Percentiles rank a stretch among this genome's conserved stretches.
Conservation (phyloP, 768 basidiomycete species). For the Serendipita vermifera region DNA sequence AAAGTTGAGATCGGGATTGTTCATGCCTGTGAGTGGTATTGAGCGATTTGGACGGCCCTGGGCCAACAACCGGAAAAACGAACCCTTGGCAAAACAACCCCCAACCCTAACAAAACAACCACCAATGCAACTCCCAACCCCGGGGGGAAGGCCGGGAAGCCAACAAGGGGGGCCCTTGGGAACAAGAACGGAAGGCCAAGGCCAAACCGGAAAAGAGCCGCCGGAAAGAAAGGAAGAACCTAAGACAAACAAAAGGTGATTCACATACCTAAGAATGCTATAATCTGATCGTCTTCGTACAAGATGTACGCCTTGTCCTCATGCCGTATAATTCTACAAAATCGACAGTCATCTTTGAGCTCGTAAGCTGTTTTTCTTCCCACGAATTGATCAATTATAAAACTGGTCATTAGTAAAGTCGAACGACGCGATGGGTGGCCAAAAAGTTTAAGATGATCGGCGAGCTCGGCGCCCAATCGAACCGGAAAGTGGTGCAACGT, state of each 20-base stretch:
- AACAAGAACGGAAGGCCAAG: slow-evolving; percentile 56
- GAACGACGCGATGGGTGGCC: neutral
- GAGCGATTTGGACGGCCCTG: too few relatives aligned
- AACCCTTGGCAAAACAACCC: too few relatives aligned
- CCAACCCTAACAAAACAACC: too few relatives aligned
- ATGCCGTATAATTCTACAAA: slow-evolving; percentile 50
- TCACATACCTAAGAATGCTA: slow-evolving; percentile 49
- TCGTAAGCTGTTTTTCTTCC: slow-evolving; percentile 31
- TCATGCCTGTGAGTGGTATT: slow-evolving; percentile 34
- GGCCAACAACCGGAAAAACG: too few relatives aligned
- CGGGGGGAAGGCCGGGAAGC: slow-evolving; percentile 58
- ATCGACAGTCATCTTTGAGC: slow-evolving; percentile 39
- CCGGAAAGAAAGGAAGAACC: neutral
- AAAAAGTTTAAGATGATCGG: neutral
- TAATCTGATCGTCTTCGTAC: slow-evolving; percentile 48
- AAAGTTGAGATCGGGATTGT: slow-evolving; percentile 57
- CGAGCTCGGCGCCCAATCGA: neutral
- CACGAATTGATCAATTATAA: slow-evolving; percentile 53
- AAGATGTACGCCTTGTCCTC: slow-evolving; percentile 37
- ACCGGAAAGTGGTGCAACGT: neutral
- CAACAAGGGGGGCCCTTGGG: slow-evolving; percentile 51
- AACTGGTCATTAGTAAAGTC: slow-evolving; percentile 49
- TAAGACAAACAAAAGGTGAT: neutral
- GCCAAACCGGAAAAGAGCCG: slow-evolving; percentile 35
- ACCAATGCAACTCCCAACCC: too few relatives aligned